Base-by-base conservation (phyloP, 805 yeast species). In the Kluyveromyces aestuarii region DNA sequence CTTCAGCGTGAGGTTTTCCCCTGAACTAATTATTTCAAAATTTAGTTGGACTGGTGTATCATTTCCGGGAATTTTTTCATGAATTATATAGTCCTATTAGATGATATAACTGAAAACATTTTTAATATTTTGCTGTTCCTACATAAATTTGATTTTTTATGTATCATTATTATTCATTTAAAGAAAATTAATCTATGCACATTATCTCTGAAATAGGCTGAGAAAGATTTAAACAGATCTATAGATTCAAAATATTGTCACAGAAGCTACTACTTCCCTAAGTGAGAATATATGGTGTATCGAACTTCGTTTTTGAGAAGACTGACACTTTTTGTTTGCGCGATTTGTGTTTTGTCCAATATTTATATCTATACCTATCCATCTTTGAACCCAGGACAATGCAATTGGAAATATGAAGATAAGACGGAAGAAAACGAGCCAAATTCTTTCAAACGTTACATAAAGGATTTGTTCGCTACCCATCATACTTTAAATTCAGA, bases 361-460 rank as follows among this genome's bases (percentile, higher is more conserved):
- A 45, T 76, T 1, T 85, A 84, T 62, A 77, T 87, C 8, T 84
- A 80, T 68, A 79, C 87, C 27, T 89, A 87, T 61, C 95, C 95
- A 1, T 82, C 87, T 37, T 52, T 83, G 14, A 63, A 72, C 47
- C 63, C 80, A 1, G 62, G 61, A 11, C 63, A 69, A 36, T 86
- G 95, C 57, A 76, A 81, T 35, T 86, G 95, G 95, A 47, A 62
- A 6, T 61, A 53, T 41, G 19, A 55, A 11, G 42, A 52, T 16
- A 41, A 42, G 14, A 33, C 50, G 2, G 47, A 58, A 44, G 17
- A 33, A 35, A 27, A 18, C 16, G 45, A 1, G 8, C 53, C 9
- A 57, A 66, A 30, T 58, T 59, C 30, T 18, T 59, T 41, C 55
- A 54, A n/a, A 61, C 55, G 35, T 45, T 57, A 2, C 33, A 49